phyloP scores from a whole-genome alignment of 352 stramenopile species.

The Pythium myriotylum region DNA sequence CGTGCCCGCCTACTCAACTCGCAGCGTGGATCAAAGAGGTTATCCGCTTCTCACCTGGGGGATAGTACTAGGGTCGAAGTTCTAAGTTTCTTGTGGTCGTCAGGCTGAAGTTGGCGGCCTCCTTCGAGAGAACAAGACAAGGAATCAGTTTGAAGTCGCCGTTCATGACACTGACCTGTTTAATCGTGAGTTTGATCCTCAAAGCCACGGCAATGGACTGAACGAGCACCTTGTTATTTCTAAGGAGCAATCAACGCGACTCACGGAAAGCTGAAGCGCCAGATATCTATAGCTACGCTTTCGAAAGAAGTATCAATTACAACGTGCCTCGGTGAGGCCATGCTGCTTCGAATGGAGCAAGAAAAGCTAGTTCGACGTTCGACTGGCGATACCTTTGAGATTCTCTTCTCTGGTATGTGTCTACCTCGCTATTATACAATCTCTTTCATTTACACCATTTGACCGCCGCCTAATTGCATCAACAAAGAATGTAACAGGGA shows the following conservation, averaged over 20 bases:
- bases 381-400: conserved; percentile 18
- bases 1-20: not conserved
- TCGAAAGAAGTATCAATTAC: conserved; percentile 13
- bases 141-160: conserved; percentile 20
- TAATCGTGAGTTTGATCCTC: conserved; percentile 29
- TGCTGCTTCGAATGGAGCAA: conserved; percentile 40
- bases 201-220: no score
- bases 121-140: conserved; percentile 8
- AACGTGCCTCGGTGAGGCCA: conserved; percentile 19
- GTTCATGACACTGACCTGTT: conserved; percentile 28
- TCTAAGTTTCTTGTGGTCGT: no score
- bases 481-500: conserved; percentile 23
- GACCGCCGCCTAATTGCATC: not conserved
- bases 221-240: not conserved
- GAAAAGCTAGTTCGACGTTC: conserved; percentile 33
- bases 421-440: conserved; percentile 2
- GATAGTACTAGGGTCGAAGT: no score
- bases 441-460: not conserved
- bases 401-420: conserved; percentile 33
- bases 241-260: conserved; percentile 36
- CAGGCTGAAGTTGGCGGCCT: conserved; percentile 2
- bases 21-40: conserved; percentile 8
- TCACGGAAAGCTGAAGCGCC: conserved; percentile 39
- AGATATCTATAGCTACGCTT: conserved; percentile 27
- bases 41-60: no score